Percentiles rank a stretch among this genome's conserved stretches.
Evolutionary conservation across 179 eudicot species (phyloP).

Genomic region (Corrigiola litoralis): DNA sequence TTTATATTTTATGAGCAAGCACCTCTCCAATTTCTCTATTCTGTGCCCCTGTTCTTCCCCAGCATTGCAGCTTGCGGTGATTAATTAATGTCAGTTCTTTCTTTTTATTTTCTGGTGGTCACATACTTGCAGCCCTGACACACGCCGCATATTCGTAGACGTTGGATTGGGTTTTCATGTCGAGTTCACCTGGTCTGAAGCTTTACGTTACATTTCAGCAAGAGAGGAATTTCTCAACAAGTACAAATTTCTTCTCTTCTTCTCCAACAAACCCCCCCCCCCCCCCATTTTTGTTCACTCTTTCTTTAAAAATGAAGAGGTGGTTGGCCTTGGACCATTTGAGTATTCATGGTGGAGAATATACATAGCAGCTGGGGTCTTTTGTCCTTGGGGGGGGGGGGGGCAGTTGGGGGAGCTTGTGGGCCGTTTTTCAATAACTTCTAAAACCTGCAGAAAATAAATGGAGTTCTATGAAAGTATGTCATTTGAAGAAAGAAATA

Average conservation of each 20-base stretch:
- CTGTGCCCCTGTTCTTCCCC: background rate
- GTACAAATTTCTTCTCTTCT: constrained; percentile 22
- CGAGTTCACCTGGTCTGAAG: constrained; percentile 95
- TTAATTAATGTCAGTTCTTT: background rate
- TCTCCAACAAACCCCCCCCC: background rate
- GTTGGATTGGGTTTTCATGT: constrained; percentile 94
- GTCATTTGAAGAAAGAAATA: no score
- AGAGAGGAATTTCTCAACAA: constrained; percentile 73
- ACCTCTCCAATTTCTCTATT: no score
- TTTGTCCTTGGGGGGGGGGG: no score
- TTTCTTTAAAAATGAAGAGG: no score
- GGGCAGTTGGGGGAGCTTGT: no score
- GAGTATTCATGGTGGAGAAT: no score
- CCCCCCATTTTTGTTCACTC: no score
- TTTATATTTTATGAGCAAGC: background rate
- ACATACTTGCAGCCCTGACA: constrained; percentile 61
- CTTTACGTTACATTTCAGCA: constrained; percentile 54
- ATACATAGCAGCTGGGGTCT: no score
- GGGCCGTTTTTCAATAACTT: no score
- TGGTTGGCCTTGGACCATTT: no score
- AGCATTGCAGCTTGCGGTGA: background rate
- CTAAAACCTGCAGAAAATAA: no score
- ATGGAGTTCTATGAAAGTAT: no score
- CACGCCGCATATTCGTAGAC: constrained; percentile 77
- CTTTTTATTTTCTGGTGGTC: background rate